Percentiles rank a stretch among this genome's conserved stretches.
Conservation (phyloP, 1,284 basidiomycete species). For the Pascua sp. region DNA sequence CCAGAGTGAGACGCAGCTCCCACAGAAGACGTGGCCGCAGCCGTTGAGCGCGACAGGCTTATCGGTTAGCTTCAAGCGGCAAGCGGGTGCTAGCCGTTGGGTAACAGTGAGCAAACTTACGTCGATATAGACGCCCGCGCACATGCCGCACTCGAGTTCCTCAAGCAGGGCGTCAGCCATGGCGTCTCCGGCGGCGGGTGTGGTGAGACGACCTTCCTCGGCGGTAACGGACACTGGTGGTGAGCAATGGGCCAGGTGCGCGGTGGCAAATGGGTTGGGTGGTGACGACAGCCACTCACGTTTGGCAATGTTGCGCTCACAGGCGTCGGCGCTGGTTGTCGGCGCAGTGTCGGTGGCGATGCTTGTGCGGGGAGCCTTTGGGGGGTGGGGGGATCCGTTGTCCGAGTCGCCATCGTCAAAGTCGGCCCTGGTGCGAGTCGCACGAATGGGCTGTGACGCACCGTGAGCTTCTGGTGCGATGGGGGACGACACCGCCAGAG, state of each 20-base stretch:
- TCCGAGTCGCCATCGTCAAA: conserved; percentile 9
- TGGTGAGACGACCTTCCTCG: not conserved
- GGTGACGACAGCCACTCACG: not conserved
- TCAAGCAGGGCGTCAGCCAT: conserved; percentile 11
- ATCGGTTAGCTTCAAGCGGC: not conserved
- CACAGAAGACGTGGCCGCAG: conserved; percentile 26
- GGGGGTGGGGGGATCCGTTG: conserved; percentile 1
- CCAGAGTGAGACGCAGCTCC: conserved; percentile 23
- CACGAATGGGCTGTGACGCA: not conserved
- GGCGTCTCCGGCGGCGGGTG: not conserved
- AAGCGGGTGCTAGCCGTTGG: not conserved
- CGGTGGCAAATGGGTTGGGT: not conserved
- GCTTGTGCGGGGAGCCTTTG: conserved; percentile 12
- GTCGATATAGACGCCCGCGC: conserved; percentile 22
- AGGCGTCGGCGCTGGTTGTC: not conserved
- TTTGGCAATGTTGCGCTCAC: not conserved
- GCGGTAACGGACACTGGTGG: not conserved
- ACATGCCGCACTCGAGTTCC: conserved; percentile 27
- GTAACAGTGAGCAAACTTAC: conserved; percentile 2
- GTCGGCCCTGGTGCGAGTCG: conserved; percentile 12
- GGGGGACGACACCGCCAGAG: not conserved
- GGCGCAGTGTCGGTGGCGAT: not conserved
- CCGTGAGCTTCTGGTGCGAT: not conserved
- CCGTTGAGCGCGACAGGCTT: conserved; percentile 26
- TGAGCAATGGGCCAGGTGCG: not conserved